phyloP scores from a whole-genome alignment of 495 filamentous ascomycete genomes.

The Daldinia childiae region DNA sequence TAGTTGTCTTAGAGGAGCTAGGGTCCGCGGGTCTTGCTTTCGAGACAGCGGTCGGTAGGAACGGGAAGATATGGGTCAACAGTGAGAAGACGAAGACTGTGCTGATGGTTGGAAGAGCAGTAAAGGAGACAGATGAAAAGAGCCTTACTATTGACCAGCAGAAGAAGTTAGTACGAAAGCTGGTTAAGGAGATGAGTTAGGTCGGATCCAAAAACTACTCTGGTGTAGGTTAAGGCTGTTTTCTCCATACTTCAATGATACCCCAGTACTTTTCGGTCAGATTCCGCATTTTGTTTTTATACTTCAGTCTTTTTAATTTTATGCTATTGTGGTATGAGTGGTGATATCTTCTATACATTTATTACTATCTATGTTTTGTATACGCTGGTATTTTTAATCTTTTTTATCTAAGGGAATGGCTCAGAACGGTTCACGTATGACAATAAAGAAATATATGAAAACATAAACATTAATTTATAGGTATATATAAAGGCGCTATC shows the following conservation, averaged over 20 bases:
- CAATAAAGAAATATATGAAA: background rate
- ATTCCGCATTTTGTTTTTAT: background rate
- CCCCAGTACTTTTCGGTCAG: constrained; percentile 15
- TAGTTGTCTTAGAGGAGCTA: constrained; percentile 85
- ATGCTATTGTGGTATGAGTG: background rate
- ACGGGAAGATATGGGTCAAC: constrained; percentile 92
- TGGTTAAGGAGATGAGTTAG: constrained; percentile 60
- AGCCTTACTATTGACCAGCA: constrained; percentile 75
- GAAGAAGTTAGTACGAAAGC: constrained; percentile 77
- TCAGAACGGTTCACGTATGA: background rate
- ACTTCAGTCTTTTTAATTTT: background rate
- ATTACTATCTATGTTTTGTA: background rate
- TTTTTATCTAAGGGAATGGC: background rate
- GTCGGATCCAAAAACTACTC: constrained; percentile 10
- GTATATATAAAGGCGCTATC: background rate
- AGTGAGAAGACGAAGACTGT: constrained; percentile 71
- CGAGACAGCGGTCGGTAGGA: constrained; percentile 93
- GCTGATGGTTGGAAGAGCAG: constrained; percentile 79
- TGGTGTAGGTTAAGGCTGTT: constrained; percentile 12
- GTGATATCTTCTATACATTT: background rate
- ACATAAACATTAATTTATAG: background rate
- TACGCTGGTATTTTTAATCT: background rate
- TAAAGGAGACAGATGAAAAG: constrained; percentile 77
- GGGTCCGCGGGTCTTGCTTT: constrained; percentile 80
- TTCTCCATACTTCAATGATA: constrained; percentile 40